Percentiles rank a stretch among this genome's conserved stretches.
phyloP scores from a whole-genome alignment of 176 grass and related monocot species.

The Ensete ventricosum region DNA sequence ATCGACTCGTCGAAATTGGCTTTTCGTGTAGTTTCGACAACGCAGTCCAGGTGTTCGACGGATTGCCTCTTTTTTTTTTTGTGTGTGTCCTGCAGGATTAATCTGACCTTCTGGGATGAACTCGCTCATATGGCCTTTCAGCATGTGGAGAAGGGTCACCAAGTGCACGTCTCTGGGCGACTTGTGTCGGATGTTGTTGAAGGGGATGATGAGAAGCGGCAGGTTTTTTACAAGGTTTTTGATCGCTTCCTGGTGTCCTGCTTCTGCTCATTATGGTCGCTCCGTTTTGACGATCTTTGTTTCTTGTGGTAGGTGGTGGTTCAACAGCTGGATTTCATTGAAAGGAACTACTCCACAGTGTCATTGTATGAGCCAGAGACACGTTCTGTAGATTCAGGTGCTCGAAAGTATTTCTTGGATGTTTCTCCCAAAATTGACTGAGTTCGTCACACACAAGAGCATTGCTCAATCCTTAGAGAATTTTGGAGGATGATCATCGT shows the following conservation, averaged over 20 bases:
- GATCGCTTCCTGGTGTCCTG: background rate
- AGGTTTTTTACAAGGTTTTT: constrained; percentile 76
- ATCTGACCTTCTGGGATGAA: constrained; percentile 84
- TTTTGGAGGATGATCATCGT: too few relatives aligned
- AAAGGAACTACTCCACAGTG: constrained; percentile 40
- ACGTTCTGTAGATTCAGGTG: constrained; percentile 42
- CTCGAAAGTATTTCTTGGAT: background rate
- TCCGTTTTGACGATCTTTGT: background rate
- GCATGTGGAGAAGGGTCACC: constrained; percentile 61
- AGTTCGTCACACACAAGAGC: background rate
- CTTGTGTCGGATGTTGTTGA: constrained; percentile 68
- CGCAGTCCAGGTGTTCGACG: background rate
- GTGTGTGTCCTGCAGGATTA: constrained; percentile 44
- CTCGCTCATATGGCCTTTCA: constrained; percentile 59
- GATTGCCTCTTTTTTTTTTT: background rate
- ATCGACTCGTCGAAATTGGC: background rate
- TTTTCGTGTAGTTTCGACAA: background rate
- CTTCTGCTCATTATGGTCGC: constrained; percentile 14
- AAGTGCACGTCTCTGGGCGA: constrained; percentile 75
- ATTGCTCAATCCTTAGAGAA: too few relatives aligned
- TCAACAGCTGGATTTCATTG: constrained; percentile 75
- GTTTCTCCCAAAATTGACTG: background rate
- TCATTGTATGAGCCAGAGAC: constrained; percentile 50
- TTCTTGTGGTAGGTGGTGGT: constrained; percentile 55
- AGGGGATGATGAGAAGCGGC: constrained; percentile 46